phyloP scores from a whole-genome alignment of 2,329 filamentous ascomycete species.

The Claviceps quebecensis region DNA sequence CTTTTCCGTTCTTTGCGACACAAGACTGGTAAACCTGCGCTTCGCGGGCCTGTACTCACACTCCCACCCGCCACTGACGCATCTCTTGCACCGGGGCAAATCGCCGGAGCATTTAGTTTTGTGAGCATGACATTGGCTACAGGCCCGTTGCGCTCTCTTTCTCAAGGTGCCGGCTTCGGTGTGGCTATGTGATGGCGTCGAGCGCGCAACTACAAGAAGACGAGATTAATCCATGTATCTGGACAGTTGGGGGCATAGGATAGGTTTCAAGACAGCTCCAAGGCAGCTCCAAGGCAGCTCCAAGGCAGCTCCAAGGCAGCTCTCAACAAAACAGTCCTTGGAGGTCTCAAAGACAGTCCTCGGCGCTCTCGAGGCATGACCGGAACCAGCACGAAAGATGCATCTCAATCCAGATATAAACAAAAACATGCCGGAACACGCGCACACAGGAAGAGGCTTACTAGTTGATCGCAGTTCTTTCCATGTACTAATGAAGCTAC shows the following conservation, averaged over 20 bases:
- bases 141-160: slow-evolving; percentile 28
- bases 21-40: slow-evolving; percentile 23
- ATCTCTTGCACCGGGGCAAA: slow-evolving; percentile 24
- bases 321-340: not conserved
- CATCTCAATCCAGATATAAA: not conserved
- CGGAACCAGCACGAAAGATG: too few species aligned
- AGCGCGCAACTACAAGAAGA: slow-evolving; percentile 19
- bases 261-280: not conserved
- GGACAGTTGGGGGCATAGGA: too few species aligned
- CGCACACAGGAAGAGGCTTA: slow-evolving; percentile 4
- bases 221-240: not conserved
- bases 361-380: too few species aligned
- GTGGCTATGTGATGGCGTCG: slow-evolving; percentile 24
- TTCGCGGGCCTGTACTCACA: slow-evolving; percentile 27
- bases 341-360: not conserved
- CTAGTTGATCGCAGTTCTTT: slow-evolving; percentile 9
- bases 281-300: too few species aligned
- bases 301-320: too few species aligned
- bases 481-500: slow-evolving; percentile 18
- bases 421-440: not conserved
- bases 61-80: slow-evolving; percentile 18
- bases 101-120: slow-evolving; percentile 31
- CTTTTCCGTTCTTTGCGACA: slow-evolving; percentile 9
- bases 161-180: slow-evolving; percentile 28
- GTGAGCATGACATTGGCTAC: slow-evolving; percentile 26